Evolutionary conservation across 2,329 filamentous ascomycete genomes (phyloP).

Genomic region (Didymella arachidicola): DNA sequence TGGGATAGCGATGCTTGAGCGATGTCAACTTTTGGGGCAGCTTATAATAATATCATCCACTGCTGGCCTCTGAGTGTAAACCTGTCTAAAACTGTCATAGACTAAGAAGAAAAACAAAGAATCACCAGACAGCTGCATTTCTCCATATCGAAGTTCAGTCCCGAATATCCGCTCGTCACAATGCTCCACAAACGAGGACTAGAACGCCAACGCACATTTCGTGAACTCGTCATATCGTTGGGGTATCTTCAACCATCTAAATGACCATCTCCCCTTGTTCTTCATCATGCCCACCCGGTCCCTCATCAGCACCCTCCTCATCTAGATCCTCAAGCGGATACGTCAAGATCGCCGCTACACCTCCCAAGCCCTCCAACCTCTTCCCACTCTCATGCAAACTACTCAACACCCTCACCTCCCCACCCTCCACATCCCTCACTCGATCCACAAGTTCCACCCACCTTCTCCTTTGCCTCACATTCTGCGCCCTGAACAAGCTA

Average conservation of each 20-base stretch:
- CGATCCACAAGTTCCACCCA: constrained; percentile 89
- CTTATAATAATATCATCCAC: no score
- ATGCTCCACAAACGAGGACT: no score
- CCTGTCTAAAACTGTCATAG: no score
- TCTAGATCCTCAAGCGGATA: constrained; percentile 86
- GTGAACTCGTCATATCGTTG: no score
- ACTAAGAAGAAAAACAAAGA: no score
- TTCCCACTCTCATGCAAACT: constrained; percentile 94
- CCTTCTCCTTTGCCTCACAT: constrained; percentile 75
- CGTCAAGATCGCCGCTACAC: constrained; percentile 88
- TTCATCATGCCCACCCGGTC: constrained; percentile 34
- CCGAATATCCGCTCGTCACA: no score
- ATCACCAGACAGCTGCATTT: no score
- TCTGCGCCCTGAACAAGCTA: constrained; percentile 82
- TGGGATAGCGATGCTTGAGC: no score
- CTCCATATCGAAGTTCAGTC: no score
- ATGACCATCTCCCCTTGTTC: constrained; percentile 41
- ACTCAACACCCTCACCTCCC: constrained; percentile 87
- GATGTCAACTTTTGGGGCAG: no score
- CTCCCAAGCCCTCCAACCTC: constrained; percentile 81
- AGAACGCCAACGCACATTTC: no score
- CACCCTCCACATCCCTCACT: constrained; percentile 80
- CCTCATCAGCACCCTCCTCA: constrained; percentile 60
- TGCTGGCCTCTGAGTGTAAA: no score
- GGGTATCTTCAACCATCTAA: constrained; percentile 10